Percentiles rank a stretch among this genome's conserved stretches.
phyloP scores from a whole-genome alignment of 768 basidiomycete species.

The Termitomyces sp. region DNA sequence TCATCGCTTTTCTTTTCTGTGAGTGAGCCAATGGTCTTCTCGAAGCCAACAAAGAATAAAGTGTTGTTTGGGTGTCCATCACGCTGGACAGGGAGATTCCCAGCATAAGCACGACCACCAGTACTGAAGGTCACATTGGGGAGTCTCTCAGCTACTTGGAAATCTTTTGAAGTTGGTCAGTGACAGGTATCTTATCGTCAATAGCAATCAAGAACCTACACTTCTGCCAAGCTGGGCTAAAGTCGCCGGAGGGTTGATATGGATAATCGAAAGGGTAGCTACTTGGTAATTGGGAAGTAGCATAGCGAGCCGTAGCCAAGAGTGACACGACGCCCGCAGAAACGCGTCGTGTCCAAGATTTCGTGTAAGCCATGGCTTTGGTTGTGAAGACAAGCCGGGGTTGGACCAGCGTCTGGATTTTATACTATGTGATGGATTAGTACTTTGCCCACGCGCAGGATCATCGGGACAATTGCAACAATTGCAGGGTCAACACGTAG shows the following conservation, averaged over 20 bases:
- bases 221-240: conserved; percentile 54
- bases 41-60: conserved; percentile 62
- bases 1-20: conserved; percentile 33
- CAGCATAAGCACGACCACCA: conserved; percentile 50
- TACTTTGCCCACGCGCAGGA: neutral
- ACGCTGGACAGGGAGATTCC: conserved; percentile 59
- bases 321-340: conserved; percentile 17
- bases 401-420: neutral
- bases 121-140: conserved; percentile 57
- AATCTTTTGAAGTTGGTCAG: conserved; percentile 35
- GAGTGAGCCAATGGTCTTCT: conserved; percentile 50
- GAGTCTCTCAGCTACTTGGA: conserved; percentile 46
- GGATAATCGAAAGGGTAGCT: conserved; percentile 45
- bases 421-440: neutral
- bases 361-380: conserved; percentile 15
- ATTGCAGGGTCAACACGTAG: neutral
- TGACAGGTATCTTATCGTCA: neutral
- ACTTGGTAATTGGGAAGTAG: conserved; percentile 28
- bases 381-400: neutral
- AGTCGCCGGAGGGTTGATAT: conserved; percentile 39
- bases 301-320: conserved; percentile 18
- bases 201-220: conserved; percentile 33
- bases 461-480: conserved; percentile 4
- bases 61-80: conserved; percentile 58
- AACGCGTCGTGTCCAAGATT: conserved; percentile 18